Evolutionary conservation across 148 eudicot genomes (phyloP).

Genomic region (Tetragonia tetragonoides): DNA sequence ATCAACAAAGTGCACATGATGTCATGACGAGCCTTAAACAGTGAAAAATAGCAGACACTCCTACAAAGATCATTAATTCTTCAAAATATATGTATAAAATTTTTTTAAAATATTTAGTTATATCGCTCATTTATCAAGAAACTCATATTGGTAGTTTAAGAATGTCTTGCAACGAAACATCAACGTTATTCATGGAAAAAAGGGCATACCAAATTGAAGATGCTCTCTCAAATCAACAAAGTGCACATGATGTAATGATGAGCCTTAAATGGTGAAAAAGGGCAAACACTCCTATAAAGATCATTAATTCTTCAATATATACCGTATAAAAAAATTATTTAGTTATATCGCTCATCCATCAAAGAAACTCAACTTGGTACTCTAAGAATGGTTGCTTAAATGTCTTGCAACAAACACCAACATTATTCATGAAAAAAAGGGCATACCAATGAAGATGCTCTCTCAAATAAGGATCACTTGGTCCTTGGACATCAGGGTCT

Average conservation of each 20-base stretch:
- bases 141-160: neutral
- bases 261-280: too few relatives aligned
- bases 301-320: neutral
- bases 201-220: conserved; percentile 41
- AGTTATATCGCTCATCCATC: neutral
- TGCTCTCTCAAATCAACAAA: conserved; percentile 32
- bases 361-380: neutral
- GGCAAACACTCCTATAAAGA: too few relatives aligned
- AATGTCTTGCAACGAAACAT: too few relatives aligned
- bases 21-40: too few relatives aligned
- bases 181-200: neutral
- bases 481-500: conserved; percentile 46
- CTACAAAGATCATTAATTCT: too few relatives aligned
- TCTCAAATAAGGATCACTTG: conserved; percentile 42
- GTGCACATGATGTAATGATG: too few relatives aligned
- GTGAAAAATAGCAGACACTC: too few relatives aligned
- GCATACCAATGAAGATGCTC: conserved; percentile 48
- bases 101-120: neutral
- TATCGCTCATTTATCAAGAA: neutral
- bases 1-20: too few relatives aligned
- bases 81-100: neutral
- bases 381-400: neutral
- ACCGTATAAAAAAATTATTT: neutral
- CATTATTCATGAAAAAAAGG: neutral
- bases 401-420: neutral